Evolutionary conservation across 371 early-diverging fungal species (phyloP).

Genomic region (Paraphysoderma sedebokerense): DNA sequence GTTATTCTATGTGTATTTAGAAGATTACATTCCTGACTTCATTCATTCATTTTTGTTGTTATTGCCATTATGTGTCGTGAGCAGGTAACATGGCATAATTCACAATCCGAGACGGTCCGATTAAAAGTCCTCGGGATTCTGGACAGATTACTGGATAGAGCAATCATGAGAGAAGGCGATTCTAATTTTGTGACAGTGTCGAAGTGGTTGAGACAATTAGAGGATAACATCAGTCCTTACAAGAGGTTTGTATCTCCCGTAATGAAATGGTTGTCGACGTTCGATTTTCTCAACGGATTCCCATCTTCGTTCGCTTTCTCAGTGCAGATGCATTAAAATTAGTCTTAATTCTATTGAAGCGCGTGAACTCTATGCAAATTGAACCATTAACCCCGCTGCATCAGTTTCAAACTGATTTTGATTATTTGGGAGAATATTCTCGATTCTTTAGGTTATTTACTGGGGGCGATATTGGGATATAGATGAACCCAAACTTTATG

Average conservation of each 20-base stretch:
- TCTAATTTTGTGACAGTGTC: conserved; percentile 8
- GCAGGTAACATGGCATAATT: conserved; percentile 12
- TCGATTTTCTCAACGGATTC: too few relatives aligned
- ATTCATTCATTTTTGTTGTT: too few relatives aligned
- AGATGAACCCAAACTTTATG: too few relatives aligned
- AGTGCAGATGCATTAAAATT: conserved; percentile 12
- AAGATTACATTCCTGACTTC: neutral
- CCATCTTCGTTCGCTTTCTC: neutral
- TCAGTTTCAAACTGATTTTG: conserved; percentile 11
- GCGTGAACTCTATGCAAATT: conserved; percentile 14
- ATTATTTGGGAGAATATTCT: conserved; percentile 9
- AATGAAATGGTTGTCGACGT: neutral
- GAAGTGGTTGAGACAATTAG: conserved; percentile 16
- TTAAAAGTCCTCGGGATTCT: conserved; percentile 12
- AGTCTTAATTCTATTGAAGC: conserved; percentile 8
- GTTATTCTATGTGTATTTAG: too few relatives aligned
- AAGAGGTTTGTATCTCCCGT: conserved; percentile 6
- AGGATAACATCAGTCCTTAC: conserved; percentile 15
- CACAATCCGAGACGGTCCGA: conserved; percentile 9
- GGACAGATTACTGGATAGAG: conserved; percentile 15
- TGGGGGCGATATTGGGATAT: too few relatives aligned
- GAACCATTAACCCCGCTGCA: conserved; percentile 15
- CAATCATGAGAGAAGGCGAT: conserved; percentile 15
- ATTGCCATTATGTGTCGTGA: too few relatives aligned
- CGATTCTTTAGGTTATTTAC: neutral